Evolutionary conservation across 495 filamentous ascomycete genomes (phyloP), one percentile per base, ranked within the genome.

Genomic region (Parmelia sp.): DNA sequence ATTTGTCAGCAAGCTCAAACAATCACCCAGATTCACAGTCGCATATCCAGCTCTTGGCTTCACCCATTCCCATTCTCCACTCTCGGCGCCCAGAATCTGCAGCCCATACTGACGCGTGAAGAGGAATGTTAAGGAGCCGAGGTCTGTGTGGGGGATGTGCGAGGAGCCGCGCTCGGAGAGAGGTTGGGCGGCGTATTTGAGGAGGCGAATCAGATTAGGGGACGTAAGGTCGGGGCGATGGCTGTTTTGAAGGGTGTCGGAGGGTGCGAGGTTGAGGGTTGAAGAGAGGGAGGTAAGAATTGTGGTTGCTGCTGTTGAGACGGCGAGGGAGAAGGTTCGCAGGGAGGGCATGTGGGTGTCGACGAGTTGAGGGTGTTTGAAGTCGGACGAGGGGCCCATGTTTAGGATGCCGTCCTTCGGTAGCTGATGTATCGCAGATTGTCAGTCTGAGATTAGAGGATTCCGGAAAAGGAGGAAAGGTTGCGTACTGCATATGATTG

Each of bases 101-200:
- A 86, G 79, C 21, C 83, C 83, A 78, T 78, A 81, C 71, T 84
- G 76, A 69, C 80, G 75, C 62, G 71, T 75, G 76, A 83, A 84
- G 17, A 86, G 79, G 31, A 84, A 70, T 11, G 83, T 85, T 61
- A 84, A 74, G 42, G 78, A 79, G 71, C 79, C 78, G 70, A 84
- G 79, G 74, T 86, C 83, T 56, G 83, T 86, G 74, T 86, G 82
- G 74, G 80, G 81, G 70, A 82, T 74, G 69, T 82, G 80, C 4
- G 57, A 42, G 42, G 47, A 33, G 29, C 64, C 56, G 14, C 40
- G 21, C 58, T 61, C 64, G 23, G 39, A 51, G 27, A 45, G 21
- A 23, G 42, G 58, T 15, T 78, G 73, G 55, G 74, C 71, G 49
- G 74, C 76, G 71, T 78, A 80, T 73, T 78, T 78, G 74, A 80